These are phyloP conservation scores for Backusella liffmaniae DNA, from an alignment of 192 early-diverging fungal genomes.

Conservation along the genomic window DNA sequence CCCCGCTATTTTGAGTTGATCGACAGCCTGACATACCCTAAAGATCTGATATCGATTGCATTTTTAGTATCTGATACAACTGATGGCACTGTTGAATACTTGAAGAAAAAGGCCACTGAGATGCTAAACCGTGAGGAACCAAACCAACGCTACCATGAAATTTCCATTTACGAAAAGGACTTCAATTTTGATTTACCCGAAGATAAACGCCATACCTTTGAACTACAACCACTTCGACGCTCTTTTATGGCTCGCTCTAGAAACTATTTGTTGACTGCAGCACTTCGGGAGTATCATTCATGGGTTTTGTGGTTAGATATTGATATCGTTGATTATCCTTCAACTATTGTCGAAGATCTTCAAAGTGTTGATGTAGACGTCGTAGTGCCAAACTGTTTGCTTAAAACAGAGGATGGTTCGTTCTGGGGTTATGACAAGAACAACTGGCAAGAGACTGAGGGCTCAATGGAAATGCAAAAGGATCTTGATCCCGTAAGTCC, in stretches of 20 bases:
- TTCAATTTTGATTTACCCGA: conserved; percentile 53
- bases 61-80: conserved; percentile 61
- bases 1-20: conserved; percentile 55
- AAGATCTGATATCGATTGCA: conserved; percentile 47
- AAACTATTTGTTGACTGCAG: conserved; percentile 55
- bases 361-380: conserved; percentile 56
- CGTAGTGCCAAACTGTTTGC: conserved; percentile 57
- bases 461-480: conserved; percentile 44
- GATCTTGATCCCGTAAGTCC: conserved; percentile 24
- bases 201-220: conserved; percentile 50
- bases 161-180: conserved; percentile 56
- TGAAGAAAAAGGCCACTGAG: conserved; percentile 33
- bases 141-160: conserved; percentile 43
- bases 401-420: conserved; percentile 20
- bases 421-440: conserved; percentile 57
- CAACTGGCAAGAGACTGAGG: conserved; percentile 55
- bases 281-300: conserved; percentile 45
- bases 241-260: conserved; percentile 57
- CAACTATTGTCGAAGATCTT: conserved; percentile 52
- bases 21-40: conserved; percentile 49
- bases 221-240: conserved; percentile 52
- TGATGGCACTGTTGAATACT: conserved; percentile 47
- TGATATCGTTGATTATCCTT: conserved; percentile 55
- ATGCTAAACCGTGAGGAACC: conserved; percentile 11
- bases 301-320: conserved; percentile 66